Evolutionary conservation across 331 rosid species (phyloP), one percentile per base, ranked within the genome.

Genomic region (Acacia pycnantha): DNA sequence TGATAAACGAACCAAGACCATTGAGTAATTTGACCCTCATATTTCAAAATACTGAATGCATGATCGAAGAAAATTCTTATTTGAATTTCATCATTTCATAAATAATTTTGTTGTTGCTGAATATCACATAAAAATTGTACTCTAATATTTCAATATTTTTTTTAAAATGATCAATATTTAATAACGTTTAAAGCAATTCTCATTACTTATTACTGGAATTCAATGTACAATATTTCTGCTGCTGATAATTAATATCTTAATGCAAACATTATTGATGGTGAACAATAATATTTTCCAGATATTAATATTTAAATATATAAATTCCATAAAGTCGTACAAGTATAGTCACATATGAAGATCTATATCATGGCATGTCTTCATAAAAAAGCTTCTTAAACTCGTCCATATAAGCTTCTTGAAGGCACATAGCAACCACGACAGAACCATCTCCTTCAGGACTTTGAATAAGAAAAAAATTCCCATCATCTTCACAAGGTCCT

Each of bases 341-440:
- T 29, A 2, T 12, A 37, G 21, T 13, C 21, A 5, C 66, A 6
- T 43, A 24, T 12, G 18, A 59, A 24, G 67, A 59, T 59, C 6
- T 9, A 54, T 5, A 65, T 65, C 72, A 67, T 14, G 37, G 2
- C 70, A 89, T 56, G 51, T 82, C 83, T 43, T 86, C 41, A 7
- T 89, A 87, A 53, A 92, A 90, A 50, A 83, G 85, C 48, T 74
- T 84, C 87, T 84, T 88, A 81, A 90, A 92, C 3, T 75, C 90
- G 21, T 88, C 90, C 91, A 92, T 87, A 58, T 88, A 89, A 33
- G 9, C 54, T 40, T 58, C 79, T 59, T 89, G 92, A 16, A 90
- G 67, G 79, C 90, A 85, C 50, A 89, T 59, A 19, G 87, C 87
- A 43, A 88, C 77, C 6, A 73, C 16, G 46, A 86, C 24, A 16